Conservation (phyloP, 2,329 filamentous ascomycete genomes). For the Fusarium bactridioides region DNA sequence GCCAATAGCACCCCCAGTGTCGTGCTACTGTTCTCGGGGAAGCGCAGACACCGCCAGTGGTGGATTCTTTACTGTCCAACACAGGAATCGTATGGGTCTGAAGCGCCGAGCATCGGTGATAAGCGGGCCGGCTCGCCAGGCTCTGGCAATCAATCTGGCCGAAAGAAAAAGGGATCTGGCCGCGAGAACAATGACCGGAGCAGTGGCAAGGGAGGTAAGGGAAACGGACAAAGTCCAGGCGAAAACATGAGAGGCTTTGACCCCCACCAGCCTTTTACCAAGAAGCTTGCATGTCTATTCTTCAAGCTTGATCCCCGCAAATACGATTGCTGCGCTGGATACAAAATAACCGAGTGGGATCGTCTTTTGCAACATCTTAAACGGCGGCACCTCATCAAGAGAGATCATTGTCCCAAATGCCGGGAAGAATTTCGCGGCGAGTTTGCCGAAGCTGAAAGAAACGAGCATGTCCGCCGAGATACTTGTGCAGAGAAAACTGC, state of each 20-base stretch:
- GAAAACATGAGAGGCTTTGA: rapidly evolving
- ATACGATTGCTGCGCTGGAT: not conserved
- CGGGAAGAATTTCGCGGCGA: rapidly evolving
- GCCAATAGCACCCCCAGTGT: rapidly evolving
- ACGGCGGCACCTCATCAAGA: rapidly evolving
- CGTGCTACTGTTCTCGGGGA: rapidly evolving
- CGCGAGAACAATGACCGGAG: rapidly evolving
- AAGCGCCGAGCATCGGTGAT: not conserved
- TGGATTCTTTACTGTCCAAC: not conserved
- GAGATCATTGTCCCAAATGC: not conserved
- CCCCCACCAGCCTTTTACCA: rapidly evolving
- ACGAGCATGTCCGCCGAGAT: not conserved
- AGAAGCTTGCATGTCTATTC: not conserved
- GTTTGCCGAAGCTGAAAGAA: rapidly evolving
- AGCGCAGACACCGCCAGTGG: rapidly evolving
- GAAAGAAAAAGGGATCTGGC: not conserved
- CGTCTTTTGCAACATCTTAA: not conserved
- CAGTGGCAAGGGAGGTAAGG: rapidly evolving
- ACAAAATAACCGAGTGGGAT: rapidly evolving
- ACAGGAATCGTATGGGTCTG: rapidly evolving
- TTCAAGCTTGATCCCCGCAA: not conserved
- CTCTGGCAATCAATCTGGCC: not conserved
- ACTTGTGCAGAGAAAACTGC: rapidly evolving
- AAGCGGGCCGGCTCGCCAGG: not conserved
- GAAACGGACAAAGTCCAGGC: not conserved